A percentile compares a stretch with the other conserved stretches of the same genome.
phyloP scores from a whole-genome alignment of 164 flowering plant species.

The Tinospora cordifolia region DNA sequence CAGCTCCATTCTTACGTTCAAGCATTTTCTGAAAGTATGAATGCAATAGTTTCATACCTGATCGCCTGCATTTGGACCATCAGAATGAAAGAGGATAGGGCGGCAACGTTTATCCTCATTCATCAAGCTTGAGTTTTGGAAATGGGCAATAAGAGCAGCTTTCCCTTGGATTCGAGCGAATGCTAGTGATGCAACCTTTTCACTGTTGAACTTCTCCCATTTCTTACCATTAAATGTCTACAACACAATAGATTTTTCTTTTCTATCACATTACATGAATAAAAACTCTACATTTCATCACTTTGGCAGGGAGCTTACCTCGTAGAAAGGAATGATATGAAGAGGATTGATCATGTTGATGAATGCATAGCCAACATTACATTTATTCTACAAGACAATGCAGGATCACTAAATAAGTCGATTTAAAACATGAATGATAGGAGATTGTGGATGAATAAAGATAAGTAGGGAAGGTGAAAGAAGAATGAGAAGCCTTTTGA shows the following conservation, averaged over 20 bases:
- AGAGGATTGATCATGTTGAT: conserved; percentile 71
- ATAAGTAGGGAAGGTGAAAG: not conserved
- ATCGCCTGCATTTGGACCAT: conserved; percentile 90
- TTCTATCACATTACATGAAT: not conserved
- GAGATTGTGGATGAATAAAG: not conserved
- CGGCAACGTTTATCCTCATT: conserved; percentile 92
- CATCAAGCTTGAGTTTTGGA: conserved; percentile 93
- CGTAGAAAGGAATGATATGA: conserved; percentile 56
- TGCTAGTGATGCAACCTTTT: conserved; percentile 82
- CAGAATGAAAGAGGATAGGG: conserved; percentile 77
- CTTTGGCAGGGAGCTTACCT: conserved; percentile 35
- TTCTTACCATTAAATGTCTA: conserved; percentile 43
- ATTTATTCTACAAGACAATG: conserved; percentile 54
- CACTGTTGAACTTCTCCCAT: conserved; percentile 95
- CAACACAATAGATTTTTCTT: not conserved
- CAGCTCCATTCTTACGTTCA: not conserved
- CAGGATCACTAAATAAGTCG: conserved; percentile 3
- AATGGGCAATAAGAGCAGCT: conserved; percentile 75
- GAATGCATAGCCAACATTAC: conserved; percentile 91
- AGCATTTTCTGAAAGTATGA: not conserved
- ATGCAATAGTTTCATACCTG: conserved; percentile 37
- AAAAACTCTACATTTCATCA: not conserved
- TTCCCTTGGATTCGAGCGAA: conserved; percentile 91
- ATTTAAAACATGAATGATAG: not conserved
- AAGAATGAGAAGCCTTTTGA: not conserved